Percentiles rank a stretch among this genome's conserved stretches.
Evolutionary conservation across 352 stramenopile genomes (phyloP).

Genomic region (Thraustochytrium striatum): DNA sequence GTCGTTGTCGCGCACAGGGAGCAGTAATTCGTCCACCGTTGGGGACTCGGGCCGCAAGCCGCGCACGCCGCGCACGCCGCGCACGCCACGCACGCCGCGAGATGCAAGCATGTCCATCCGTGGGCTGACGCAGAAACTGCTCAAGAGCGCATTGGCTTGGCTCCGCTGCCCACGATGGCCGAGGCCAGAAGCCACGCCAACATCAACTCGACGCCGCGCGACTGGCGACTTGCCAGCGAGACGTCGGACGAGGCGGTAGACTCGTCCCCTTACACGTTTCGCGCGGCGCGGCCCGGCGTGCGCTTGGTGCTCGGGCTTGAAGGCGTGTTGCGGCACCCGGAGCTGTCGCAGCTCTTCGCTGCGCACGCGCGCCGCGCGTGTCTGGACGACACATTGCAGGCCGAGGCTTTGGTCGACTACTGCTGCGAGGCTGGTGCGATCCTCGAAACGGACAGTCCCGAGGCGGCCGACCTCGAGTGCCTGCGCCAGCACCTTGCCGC

Average conservation of each 20-base stretch:
- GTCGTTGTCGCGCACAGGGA: neutral
- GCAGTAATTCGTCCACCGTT: no score
- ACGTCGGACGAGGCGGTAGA: neutral
- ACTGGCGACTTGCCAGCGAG: neutral
- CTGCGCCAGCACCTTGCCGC: no score
- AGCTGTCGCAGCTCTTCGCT: neutral
- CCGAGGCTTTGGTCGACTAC: no score
- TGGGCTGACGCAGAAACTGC: neutral
- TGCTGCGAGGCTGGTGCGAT: neutral
- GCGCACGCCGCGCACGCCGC: no score
- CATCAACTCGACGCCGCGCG: neutral
- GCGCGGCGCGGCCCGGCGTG: neutral
- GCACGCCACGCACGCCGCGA: neutral
- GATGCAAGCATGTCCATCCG: neutral
- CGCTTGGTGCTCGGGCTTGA: neutral
- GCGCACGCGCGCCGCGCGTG: no score
- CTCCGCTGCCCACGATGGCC: neutral
- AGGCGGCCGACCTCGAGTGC: no score
- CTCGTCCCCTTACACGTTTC: neutral
- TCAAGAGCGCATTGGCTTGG: constrained; percentile 11
- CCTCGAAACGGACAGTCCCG: neutral
- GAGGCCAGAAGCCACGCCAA: neutral
- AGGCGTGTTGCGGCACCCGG: neutral
- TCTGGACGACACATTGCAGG: no score
- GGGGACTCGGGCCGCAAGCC: no score